Percentiles rank a stretch among this genome's conserved stretches.
Evolutionary conservation across 208 protist genomes (phyloP).

Genomic region (Leishmania braziliensis): DNA sequence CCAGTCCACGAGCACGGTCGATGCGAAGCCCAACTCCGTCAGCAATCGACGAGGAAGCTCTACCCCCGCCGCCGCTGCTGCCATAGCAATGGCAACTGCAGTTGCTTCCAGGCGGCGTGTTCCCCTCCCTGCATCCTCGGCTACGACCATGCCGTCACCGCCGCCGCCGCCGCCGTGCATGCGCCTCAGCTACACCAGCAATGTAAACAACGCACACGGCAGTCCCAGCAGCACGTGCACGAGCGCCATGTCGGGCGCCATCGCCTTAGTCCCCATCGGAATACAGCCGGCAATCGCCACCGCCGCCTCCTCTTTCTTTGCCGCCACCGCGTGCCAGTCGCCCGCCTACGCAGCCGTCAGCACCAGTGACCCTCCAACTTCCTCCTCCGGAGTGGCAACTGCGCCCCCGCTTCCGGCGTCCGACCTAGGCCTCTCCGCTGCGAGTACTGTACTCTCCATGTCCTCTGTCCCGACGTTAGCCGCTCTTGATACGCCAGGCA

Average conservation of each 20-base stretch:
- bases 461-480: neutral
- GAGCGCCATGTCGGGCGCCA: neutral
- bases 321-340: neutral
- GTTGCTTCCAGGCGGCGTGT: neutral
- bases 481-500: neutral
- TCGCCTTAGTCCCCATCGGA: slow-evolving; percentile 27
- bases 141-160: neutral
- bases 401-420: neutral
- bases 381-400: neutral
- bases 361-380: neutral
- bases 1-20: neutral
- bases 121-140: neutral
- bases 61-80: neutral
- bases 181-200: neutral
- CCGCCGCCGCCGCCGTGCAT: neutral
- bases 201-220: neutral
- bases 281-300: slow-evolving; percentile 15
- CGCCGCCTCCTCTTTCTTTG: neutral
- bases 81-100: neutral
- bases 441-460: neutral
- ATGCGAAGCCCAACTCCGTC: neutral
- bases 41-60: neutral
- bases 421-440: neutral
- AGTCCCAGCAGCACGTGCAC: neutral
- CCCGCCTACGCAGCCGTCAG: slow-evolving; percentile 4